Evolutionary conservation across 1,284 basidiomycete species (phyloP), one percentile per base, ranked within the genome.

Genomic region (Mycosarcoma mackinlayi): DNA sequence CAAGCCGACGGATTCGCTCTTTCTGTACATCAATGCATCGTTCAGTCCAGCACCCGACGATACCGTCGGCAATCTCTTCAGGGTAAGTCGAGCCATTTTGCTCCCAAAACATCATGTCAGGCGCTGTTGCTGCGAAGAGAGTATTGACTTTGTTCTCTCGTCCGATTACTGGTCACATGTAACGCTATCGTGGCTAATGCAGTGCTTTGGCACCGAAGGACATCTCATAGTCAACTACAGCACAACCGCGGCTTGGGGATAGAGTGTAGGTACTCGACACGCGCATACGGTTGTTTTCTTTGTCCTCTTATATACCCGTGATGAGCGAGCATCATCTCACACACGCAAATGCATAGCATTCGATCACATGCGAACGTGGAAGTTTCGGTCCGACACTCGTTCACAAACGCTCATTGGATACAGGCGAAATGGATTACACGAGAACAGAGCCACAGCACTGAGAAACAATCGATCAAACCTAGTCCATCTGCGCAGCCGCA

Each of bases 1-100:
- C 91, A 94, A 93, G 83, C 85, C 89, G 9, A 88, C 89, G 0
- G 95, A 97, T 77, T 89, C 93, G 0, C 84, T 98, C 81, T 97
- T 96, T 84, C 92, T 94, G 6, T 98, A 98, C 83, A 97, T 98
- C 86, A 98, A 98, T 79, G 87, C 94, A n/a, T 92, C 95, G 0
- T 98, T 98, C 83, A 91, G 92, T 3, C 93, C 93, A 40, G 91
- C 93, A 1, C 93, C 92, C 0, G 93, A 96, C 81, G 93, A 95
- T 79, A 92, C 91, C 0, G 92, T 95, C 4, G 89, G 92, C 0
- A 97, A 94, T 81, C 85, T 93, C 44, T 93, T 87, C 63, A 73
- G 82, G 37, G 83, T 83, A 48, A 71, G 78, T 65, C 30, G 6
- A 3, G 16, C 34, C 24, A 16, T 23, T 6, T 11, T 25, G 25